phyloP scores from a whole-genome alignment of 495 filamentous ascomycete genomes.

The Bacidia gigantensis region DNA sequence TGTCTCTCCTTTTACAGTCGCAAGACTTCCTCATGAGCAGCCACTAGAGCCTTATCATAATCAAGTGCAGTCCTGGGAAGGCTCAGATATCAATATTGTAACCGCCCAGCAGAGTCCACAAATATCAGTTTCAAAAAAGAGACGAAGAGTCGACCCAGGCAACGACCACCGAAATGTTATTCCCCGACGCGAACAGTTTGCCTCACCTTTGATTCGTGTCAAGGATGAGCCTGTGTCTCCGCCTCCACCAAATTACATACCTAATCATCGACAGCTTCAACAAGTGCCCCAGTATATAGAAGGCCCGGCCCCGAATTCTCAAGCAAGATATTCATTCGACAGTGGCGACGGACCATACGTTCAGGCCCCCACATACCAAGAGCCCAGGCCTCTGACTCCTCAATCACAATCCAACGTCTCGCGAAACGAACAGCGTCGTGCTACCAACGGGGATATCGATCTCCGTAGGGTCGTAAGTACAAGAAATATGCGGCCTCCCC shows the following conservation, averaged over 20 bases:
- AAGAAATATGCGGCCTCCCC: conserved; percentile 27
- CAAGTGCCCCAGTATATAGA: conserved; percentile 29
- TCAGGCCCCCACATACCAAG: conserved; percentile 1
- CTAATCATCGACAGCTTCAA: conserved; percentile 22
- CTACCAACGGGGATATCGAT: conserved; percentile 33
- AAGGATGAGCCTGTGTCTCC: conserved; percentile 82
- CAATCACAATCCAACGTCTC: conserved; percentile 9
- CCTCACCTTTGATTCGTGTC: conserved; percentile 45
- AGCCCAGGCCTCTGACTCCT: conserved; percentile 13
- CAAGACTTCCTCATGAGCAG: conserved; percentile 47
- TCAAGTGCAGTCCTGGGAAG: conserved; percentile 28
- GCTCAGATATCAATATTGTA: conserved; percentile 5
- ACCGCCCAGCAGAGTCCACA: no score
- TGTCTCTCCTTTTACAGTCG: conserved; percentile 59
- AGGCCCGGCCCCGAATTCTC: conserved; percentile 1
- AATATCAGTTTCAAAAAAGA: conserved; percentile 36
- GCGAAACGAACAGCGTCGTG: conserved; percentile 5
- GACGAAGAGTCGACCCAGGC: conserved; percentile 28
- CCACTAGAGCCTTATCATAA: no score
- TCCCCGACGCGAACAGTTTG: conserved; percentile 21
- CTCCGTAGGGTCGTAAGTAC: conserved; percentile 46
- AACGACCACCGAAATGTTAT: conserved; percentile 22
- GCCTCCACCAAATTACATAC: conserved; percentile 49
- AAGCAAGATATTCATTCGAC: conserved; percentile 2
- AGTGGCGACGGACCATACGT: neutral